Conservation (phyloP, 352 stramenopile species). For the Phytophthora constricta region DNA sequence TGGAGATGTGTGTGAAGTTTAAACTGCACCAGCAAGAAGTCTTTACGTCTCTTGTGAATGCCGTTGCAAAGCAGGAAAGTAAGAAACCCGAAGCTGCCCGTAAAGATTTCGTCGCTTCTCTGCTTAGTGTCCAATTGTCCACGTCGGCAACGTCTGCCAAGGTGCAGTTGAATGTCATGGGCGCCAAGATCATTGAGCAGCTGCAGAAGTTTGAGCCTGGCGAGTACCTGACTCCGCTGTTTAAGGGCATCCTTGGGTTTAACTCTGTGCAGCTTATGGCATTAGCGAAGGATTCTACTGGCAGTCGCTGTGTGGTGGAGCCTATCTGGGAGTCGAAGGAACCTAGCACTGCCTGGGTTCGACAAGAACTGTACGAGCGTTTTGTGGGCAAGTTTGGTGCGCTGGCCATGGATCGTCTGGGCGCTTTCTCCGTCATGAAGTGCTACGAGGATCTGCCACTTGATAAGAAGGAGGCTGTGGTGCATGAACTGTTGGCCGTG, state of each 20-base stretch:
- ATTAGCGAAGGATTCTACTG: conserved; percentile 80
- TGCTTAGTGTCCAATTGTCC: conserved; percentile 75
- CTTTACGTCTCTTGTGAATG: conserved; percentile 59
- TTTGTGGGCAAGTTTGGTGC: conserved; percentile 76
- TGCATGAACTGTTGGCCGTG: conserved; percentile 70
- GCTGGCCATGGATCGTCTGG: conserved; percentile 75
- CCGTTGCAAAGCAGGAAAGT: conserved; percentile 77
- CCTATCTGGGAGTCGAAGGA: conserved; percentile 80
- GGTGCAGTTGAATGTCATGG: conserved; percentile 79
- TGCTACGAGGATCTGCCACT: conserved; percentile 73
- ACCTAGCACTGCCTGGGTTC: conserved; percentile 61
- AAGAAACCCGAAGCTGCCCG: conserved; percentile 79
- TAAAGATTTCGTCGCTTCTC: conserved; percentile 66
- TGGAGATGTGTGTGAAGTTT: conserved; percentile 77
- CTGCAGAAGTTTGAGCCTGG: conserved; percentile 68
- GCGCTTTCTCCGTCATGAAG: conserved; percentile 86
- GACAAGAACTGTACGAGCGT: conserved; percentile 65
- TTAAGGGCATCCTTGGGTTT: conserved; percentile 66
- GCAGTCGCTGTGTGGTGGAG: conserved; percentile 79
- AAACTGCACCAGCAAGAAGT: conserved; percentile 58
- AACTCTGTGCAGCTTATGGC: conserved; percentile 76
- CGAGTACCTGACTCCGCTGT: conserved; percentile 57
- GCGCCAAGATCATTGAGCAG: conserved; percentile 77
- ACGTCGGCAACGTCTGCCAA: conserved; percentile 56
- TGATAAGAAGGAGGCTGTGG: conserved; percentile 71